These are phyloP conservation scores for Leptographium flavum DNA, from an alignment of 2,329 filamentous ascomycete genomes.

Conservation along the genomic window DNA sequence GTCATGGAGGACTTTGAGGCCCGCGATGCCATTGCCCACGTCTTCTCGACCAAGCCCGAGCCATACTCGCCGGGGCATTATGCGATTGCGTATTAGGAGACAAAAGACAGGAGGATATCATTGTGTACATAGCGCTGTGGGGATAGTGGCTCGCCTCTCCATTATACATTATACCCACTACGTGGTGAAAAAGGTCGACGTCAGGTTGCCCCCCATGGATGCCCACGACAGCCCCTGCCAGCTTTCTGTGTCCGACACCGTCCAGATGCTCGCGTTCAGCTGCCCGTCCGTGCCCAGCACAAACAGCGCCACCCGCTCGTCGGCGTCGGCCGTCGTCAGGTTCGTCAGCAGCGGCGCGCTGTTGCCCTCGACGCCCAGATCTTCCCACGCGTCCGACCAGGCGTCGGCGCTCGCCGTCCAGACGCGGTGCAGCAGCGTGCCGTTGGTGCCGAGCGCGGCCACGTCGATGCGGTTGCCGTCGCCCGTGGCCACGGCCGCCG, in stretches of 20 bases:
- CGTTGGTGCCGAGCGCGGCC: not conserved
- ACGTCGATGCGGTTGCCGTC: not conserved
- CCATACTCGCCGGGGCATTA: slow-evolving; percentile 1
- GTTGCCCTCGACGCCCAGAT: not conserved
- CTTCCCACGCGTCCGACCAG: not conserved
- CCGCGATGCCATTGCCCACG: slow-evolving; percentile 59
- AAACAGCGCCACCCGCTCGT: not conserved
- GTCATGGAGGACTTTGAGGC: slow-evolving; percentile 57
- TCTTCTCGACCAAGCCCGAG: slow-evolving; percentile 46
- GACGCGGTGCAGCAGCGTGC: not conserved
- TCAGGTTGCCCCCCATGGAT: not conserved
- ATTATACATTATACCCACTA: not conserved
- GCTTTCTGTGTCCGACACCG: not conserved
- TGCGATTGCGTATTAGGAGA: slow-evolving; percentile 1
- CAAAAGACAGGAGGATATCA: too few relatives aligned
- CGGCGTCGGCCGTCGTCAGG: not conserved
- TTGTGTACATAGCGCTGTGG: not conserved
- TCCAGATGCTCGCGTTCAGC: not conserved
- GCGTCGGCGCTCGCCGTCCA: not conserved
- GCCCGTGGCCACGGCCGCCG: not conserved
- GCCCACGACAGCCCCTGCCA: not conserved
- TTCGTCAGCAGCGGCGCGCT: not conserved
- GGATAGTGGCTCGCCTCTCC: too few relatives aligned
- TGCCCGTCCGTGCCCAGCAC: not conserved
- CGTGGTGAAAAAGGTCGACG: not conserved